Evolutionary conservation across 1,139 yeast species (phyloP), one percentile per base, ranked within the genome.

Genomic region (Tardiomyces digboiensis): DNA sequence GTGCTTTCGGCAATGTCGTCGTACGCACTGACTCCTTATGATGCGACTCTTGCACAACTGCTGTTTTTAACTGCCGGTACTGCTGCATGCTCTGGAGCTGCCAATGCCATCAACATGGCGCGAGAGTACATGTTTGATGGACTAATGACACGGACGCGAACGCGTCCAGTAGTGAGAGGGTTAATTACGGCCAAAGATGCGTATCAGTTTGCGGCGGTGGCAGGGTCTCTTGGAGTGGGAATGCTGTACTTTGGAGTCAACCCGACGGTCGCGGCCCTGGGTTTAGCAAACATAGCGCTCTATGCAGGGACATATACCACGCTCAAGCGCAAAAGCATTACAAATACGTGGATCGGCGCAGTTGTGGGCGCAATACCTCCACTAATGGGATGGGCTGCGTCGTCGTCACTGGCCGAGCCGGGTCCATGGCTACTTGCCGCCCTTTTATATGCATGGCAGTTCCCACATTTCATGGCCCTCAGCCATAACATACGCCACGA

Each of bases 301-400:
- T 91, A 91, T 59, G 80, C 93, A 0, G 89, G 97, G 82, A 65
- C 82, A 1, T 91, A 91, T 66, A 91, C 99, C 0, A 83, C 97
- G 0, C 68, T 93, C 59, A 91, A 91, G 59, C 74, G 99, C 45
- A 77, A 72, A 51, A 80, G 87, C 18, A 91, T 91, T 42, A 61
- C 84, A 39, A 91, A 91, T 62, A 91, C 99, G 1, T 91, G 99
- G 99, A 93, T 91, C 1, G 99, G 99, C 19, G 98, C 98, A 1
- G 61, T 93, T 8, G 98, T 93, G 2, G 99, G 99, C 3, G 97
- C 97, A 0, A 84, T 91, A 38, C 98, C 99, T 1, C 99, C 99
- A 26, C 72, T 93, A 44, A 91, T 91, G 99, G 99, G 99, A 2
- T 91, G 98, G 98, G 96, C 96, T 1, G 95, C 97, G 0, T 84